Percentiles rank a stretch among this genome's conserved stretches.
phyloP scores from a whole-genome alignment of 2,329 filamentous ascomycete species.

The Neonectria neomacrospora region DNA sequence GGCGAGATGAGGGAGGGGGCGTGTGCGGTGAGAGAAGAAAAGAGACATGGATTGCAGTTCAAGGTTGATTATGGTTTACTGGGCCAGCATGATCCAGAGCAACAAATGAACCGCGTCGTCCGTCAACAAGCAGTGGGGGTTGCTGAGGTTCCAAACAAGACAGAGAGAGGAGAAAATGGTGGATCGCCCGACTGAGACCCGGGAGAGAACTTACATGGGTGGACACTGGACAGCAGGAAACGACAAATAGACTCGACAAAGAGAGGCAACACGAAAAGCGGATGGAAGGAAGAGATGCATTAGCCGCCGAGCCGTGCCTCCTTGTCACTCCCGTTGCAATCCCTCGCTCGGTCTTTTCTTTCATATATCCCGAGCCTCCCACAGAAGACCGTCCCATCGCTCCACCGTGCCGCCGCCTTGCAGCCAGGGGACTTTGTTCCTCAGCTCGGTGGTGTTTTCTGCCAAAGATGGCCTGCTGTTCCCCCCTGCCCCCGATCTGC shows the following conservation, averaged over 20 bases:
- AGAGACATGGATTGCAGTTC: neutral
- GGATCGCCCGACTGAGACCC: neutral
- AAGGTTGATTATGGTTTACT: neutral
- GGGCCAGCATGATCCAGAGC: neutral
- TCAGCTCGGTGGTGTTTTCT: too few species aligned
- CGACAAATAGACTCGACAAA: neutral
- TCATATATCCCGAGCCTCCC: conserved; percentile 8
- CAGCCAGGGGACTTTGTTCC: conserved; percentile 7
- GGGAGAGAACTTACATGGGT: neutral
- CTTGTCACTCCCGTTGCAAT: neutral
- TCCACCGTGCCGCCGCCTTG: conserved; percentile 24
- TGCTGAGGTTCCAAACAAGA: neutral
- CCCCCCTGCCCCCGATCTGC: too few species aligned
- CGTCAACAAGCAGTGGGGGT: neutral
- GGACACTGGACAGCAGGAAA: neutral
- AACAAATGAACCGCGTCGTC: too few species aligned
- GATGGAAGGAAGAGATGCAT: neutral
- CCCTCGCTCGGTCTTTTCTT: conserved; percentile 21
- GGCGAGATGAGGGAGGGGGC: neutral
- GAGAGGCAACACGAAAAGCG: too few species aligned
- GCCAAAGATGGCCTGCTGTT: neutral
- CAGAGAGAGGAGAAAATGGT: neutral
- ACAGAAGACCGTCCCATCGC: neutral
- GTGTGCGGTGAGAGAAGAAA: neutral
- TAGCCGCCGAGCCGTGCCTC: neutral